Percentiles rank a stretch among this genome's conserved stretches.
phyloP scores from a whole-genome alignment of 306 rosid species.

The Fragaria vesca region DNA sequence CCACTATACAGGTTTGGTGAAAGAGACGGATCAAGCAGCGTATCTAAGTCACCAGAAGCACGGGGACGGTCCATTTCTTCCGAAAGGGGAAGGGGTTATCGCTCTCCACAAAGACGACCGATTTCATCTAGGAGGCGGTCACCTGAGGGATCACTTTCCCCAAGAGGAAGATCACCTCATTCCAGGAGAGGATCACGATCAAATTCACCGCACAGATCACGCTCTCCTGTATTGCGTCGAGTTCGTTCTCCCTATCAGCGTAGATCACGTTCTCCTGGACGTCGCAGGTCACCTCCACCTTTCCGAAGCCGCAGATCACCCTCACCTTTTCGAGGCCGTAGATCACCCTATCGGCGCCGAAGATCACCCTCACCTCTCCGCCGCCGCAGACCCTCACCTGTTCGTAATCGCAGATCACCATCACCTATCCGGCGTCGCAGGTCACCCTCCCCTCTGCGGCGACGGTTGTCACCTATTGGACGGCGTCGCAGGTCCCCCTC shows the following conservation, averaged over 20 bases:
- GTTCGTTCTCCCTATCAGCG: constrained; percentile 21
- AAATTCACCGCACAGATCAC: constrained; percentile 24
- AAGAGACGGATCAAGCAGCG: constrained; percentile 52
- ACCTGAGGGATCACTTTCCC: constrained; percentile 45
- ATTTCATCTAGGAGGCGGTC: constrained; percentile 55
- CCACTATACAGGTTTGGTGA: constrained; percentile 31
- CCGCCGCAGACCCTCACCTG: constrained; percentile 24
- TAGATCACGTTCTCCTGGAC: constrained; percentile 28
- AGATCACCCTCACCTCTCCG: constrained; percentile 24
- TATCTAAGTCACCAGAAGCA: constrained; percentile 58
- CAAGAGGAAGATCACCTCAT: constrained; percentile 24
- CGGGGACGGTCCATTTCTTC: constrained; percentile 50
- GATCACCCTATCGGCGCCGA: constrained; percentile 19
- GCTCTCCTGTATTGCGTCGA: constrained; percentile 29
- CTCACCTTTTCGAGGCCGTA: constrained; percentile 18
- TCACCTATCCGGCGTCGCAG: constrained; percentile 15
- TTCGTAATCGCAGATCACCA: constrained; percentile 15
- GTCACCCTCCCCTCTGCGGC: constrained; percentile 41
- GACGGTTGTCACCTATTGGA: constrained; percentile 34
- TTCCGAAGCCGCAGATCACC: constrained; percentile 27
- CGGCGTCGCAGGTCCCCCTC: constrained; percentile 61
- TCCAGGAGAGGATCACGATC: constrained; percentile 33
- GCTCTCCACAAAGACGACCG: constrained; percentile 47
- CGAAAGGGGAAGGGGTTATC: constrained; percentile 51
- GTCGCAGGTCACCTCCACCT: constrained; percentile 26